Evolutionary conservation across 1,139 yeast species (phyloP).

Genomic region (Geotrichum histeridarum): DNA sequence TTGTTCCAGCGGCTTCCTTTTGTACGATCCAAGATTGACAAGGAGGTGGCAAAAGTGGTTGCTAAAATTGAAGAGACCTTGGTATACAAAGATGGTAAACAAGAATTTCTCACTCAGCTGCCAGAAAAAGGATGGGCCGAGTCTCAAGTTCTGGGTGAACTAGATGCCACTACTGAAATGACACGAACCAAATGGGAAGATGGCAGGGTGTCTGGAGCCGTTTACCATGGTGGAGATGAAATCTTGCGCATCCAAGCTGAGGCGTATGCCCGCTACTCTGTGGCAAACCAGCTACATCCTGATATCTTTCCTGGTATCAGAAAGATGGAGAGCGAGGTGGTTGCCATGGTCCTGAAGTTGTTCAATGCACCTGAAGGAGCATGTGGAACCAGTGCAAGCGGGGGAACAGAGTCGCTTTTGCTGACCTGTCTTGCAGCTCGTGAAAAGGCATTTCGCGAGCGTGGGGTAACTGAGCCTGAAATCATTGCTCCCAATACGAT

Average conservation of each 20-base stretch:
- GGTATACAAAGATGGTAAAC: constrained; percentile 47
- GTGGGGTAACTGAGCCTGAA: constrained; percentile 71
- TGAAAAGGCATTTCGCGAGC: constrained; percentile 55
- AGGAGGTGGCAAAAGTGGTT: constrained; percentile 51
- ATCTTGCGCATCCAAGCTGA: constrained; percentile 65
- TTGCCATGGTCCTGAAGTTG: constrained; percentile 76
- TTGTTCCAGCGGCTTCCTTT: constrained; percentile 42
- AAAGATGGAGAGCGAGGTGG: constrained; percentile 94
- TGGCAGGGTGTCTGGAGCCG: constrained; percentile 92
- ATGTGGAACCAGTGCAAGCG: constrained; percentile 89
- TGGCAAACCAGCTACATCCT: constrained; percentile 93
- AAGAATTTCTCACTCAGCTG: constrained; percentile 47
- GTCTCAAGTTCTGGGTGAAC: constrained; percentile 44
- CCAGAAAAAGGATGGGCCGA: constrained; percentile 56
- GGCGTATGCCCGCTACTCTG: constrained; percentile 71
- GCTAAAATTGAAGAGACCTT: constrained; percentile 50
- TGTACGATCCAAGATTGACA: constrained; percentile 51
- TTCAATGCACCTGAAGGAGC: constrained; percentile 69
- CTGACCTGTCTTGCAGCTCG: constrained; percentile 83
- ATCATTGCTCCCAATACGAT: constrained; percentile 83
- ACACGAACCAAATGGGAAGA: constrained; percentile 73
- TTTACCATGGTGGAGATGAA: constrained; percentile 87
- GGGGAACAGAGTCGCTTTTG: constrained; percentile 92
- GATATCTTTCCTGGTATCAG: constrained; percentile 96
- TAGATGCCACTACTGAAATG: constrained; percentile 40